Conservation (phyloP, 1,284 basidiomycete genomes). For the Erythrobasidium hasegawianum region DNA sequence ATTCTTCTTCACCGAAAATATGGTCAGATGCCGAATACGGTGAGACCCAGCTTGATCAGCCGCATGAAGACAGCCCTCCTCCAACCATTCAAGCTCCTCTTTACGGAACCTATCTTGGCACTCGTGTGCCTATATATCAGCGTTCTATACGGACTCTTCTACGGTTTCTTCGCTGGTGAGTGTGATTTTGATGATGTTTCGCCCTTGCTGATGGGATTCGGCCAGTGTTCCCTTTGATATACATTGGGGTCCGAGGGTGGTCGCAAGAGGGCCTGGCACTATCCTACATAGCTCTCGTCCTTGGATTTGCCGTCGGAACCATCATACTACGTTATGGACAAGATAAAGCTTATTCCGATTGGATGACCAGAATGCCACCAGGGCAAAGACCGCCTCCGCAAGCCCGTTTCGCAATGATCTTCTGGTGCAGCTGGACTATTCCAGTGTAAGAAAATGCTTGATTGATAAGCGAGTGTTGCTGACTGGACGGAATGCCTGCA, state of each 20-base stretch:
- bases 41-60: slow-evolving; percentile 7
- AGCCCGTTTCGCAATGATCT: slow-evolving; percentile 18
- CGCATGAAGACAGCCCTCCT: slow-evolving; percentile 3
- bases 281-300: slow-evolving; percentile 20
- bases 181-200: neutral
- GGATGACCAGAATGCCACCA: neutral
- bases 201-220: neutral
- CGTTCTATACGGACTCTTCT: slow-evolving; percentile 34
- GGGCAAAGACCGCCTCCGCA: slow-evolving; percentile 29
- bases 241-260: slow-evolving; percentile 32
- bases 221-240: slow-evolving; percentile 18
- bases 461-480: too few species aligned
- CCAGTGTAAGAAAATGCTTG: slow-evolving; percentile 19
- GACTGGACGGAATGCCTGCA: too few species aligned
- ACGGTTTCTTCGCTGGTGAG: slow-evolving; percentile 22
- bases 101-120: slow-evolving; percentile 31
- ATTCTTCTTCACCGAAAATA: slow-evolving; percentile 15
- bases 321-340: slow-evolving; percentile 21
- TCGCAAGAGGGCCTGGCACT: slow-evolving; percentile 24
- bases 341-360: slow-evolving; percentile 15
- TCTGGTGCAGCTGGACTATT: slow-evolving; percentile 14
- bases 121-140: slow-evolving; percentile 25
- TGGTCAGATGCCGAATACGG: neutral
- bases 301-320: slow-evolving; percentile 24
- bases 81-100: slow-evolving; percentile 31